phyloP scores from a whole-genome alignment of 1,284 basidiomycete genomes.

The Dichomitus squalens region DNA sequence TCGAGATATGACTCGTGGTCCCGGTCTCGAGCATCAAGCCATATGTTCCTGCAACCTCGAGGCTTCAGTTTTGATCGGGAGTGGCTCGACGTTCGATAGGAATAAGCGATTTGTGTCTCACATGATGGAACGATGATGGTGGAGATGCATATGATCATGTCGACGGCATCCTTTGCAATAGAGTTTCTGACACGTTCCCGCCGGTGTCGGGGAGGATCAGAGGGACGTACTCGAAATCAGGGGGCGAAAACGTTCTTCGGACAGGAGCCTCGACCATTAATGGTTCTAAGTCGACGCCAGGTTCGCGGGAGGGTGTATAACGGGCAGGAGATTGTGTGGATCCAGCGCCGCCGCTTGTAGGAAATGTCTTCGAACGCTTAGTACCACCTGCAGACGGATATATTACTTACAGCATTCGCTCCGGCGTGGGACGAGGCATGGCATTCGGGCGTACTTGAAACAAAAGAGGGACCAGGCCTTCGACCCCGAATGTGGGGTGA shows the following conservation, averaged over 20 bases:
- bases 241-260: too few relatives aligned
- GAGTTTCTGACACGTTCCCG: neutral
- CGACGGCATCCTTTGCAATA: neutral
- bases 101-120: neutral
- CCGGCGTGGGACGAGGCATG: neutral
- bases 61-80: neutral
- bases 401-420: slow-evolving; percentile 10
- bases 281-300: neutral
- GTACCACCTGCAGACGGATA: slow-evolving; percentile 9
- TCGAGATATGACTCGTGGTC: neutral
- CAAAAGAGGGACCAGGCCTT: neutral
- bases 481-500: neutral
- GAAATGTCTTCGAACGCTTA: neutral
- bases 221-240: neutral
- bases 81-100: neutral
- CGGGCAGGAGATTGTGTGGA: neutral
- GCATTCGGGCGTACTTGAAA: neutral
- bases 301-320: neutral
- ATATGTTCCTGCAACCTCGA: neutral
- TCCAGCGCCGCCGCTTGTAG: neutral
- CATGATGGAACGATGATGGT: too few relatives aligned
- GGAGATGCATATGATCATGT: too few relatives aligned
- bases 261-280: too few relatives aligned
- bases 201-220: neutral
- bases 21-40: neutral